A percentile compares a stretch with the other conserved stretches of the same genome.
Evolutionary conservation across 225 moss, liverwort and hornwort genomes (phyloP).

Genomic region (Takakia lepidozioides): DNA sequence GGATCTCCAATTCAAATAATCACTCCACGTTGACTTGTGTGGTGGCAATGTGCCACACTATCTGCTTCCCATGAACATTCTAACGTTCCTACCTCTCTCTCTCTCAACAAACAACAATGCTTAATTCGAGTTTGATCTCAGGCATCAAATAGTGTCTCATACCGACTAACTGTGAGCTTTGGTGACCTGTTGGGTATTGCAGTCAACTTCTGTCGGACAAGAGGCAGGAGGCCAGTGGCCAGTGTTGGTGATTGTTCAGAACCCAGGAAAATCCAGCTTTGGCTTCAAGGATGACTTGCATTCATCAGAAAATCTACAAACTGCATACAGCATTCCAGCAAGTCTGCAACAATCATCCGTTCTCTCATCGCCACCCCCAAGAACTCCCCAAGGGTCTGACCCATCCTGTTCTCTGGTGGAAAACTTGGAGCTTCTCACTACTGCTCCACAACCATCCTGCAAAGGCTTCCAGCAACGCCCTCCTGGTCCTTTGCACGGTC

Average conservation of each 20-base stretch:
- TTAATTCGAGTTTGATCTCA: too few species aligned
- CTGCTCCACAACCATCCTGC: slow-evolving; percentile 1
- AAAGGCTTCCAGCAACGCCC: slow-evolving; percentile 6
- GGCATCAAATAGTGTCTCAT: too few species aligned
- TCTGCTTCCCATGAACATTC: too few species aligned
- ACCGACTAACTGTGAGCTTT: too few species aligned
- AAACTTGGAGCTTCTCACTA: slow-evolving; percentile 14
- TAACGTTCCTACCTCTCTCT: too few species aligned
- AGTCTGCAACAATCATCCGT: slow-evolving; percentile 5
- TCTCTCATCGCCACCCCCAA: neutral
- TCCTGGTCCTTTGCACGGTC: too few species aligned
- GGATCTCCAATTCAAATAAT: too few species aligned
- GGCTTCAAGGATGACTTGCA: slow-evolving; percentile 3
- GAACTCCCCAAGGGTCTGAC: neutral
- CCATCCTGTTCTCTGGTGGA: slow-evolving; percentile 19
- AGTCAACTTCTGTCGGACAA: slow-evolving; percentile 62
- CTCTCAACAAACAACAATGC: too few species aligned
- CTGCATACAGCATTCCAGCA: slow-evolving; percentile 15
- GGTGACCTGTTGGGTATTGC: slow-evolving; percentile 14
- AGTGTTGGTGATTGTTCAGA: slow-evolving; percentile 81
- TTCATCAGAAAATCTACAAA: slow-evolving; percentile 11
- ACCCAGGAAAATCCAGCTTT: slow-evolving; percentile 56
- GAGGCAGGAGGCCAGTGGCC: slow-evolving; percentile 37
- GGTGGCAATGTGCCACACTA: neutral
- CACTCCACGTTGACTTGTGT: neutral